Percentiles rank a stretch among this genome's conserved stretches.
Conservation (phyloP, 1,284 basidiomycete genomes). For the Waitea zeae region DNA sequence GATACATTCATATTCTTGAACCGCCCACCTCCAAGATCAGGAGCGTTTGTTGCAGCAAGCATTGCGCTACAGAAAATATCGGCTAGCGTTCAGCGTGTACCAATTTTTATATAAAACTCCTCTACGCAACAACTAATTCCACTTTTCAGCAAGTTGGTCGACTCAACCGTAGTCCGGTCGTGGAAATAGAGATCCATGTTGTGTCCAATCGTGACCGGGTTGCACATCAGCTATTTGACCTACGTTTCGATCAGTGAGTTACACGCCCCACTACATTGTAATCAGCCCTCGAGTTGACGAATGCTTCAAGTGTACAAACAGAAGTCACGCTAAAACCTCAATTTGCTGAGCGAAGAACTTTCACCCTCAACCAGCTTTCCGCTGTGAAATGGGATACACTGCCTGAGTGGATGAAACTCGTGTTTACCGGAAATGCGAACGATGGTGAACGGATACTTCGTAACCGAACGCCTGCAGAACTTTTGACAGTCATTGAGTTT, state of each 20-base stretch:
- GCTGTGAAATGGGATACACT: conserved; percentile 26
- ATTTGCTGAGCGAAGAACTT: conserved; percentile 23
- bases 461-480: conserved; percentile 1
- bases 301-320: conserved; percentile 29
- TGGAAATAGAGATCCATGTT: conserved; percentile 42
- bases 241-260: conserved; percentile 47
- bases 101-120: conserved; percentile 4
- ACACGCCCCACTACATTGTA: neutral
- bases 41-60: conserved; percentile 31
- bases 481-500: conserved; percentile 11
- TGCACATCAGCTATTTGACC: conserved; percentile 44
- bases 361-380: conserved; percentile 16
- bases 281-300: neutral
- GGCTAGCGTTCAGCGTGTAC: conserved; percentile 27
- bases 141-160: conserved; percentile 35
- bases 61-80: conserved; percentile 48
- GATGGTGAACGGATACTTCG: conserved; percentile 6
- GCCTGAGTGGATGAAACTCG: conserved; percentile 12
- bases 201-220: conserved; percentile 48
- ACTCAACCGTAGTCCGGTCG: conserved; percentile 29
- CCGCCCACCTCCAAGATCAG: conserved; percentile 24
- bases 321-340: conserved; percentile 34
- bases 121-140: neutral
- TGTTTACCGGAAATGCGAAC: conserved; percentile 9
- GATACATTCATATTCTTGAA: conserved; percentile 44